phyloP scores from a whole-genome alignment of 768 basidiomycete species.

The Lentinula guzmanii region DNA sequence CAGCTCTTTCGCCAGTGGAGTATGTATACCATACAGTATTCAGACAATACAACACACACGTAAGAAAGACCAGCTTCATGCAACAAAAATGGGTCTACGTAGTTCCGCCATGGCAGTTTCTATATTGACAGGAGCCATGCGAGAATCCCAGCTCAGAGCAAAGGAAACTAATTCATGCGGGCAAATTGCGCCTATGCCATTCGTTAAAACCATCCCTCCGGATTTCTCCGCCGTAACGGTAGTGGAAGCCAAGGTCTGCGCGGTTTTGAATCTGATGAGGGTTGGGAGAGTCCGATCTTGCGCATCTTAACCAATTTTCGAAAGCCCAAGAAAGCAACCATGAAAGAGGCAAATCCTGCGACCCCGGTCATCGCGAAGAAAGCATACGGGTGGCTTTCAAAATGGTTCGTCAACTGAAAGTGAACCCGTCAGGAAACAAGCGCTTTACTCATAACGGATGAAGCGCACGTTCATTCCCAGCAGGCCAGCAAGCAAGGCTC shows the following conservation, averaged over 20 bases:
- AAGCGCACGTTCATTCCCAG: constrained; percentile 93
- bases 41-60: no score
- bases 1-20: no score
- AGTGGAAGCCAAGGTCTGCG: constrained; percentile 29
- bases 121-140: no score
- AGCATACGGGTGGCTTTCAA: constrained; percentile 70
- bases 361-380: constrained; percentile 61
- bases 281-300: constrained; percentile 28
- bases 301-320: constrained; percentile 51
- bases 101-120: not conserved
- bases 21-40: no score
- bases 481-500: constrained; percentile 83
- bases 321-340: constrained; percentile 63
- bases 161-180: not conserved
- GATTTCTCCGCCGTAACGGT: constrained; percentile 30
- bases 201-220: constrained; percentile 29
- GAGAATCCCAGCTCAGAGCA: not conserved
- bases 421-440: not conserved
- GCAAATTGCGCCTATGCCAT: not conserved
- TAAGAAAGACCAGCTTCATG: no score
- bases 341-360: constrained; percentile 50
- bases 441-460: constrained; percentile 3
- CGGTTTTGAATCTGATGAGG: constrained; percentile 16
- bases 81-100: not conserved
- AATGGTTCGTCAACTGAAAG: constrained; percentile 59